Base-by-base conservation (phyloP, 2,329 filamentous ascomycete species). In the Macrophomina pseudophaseolina region DNA sequence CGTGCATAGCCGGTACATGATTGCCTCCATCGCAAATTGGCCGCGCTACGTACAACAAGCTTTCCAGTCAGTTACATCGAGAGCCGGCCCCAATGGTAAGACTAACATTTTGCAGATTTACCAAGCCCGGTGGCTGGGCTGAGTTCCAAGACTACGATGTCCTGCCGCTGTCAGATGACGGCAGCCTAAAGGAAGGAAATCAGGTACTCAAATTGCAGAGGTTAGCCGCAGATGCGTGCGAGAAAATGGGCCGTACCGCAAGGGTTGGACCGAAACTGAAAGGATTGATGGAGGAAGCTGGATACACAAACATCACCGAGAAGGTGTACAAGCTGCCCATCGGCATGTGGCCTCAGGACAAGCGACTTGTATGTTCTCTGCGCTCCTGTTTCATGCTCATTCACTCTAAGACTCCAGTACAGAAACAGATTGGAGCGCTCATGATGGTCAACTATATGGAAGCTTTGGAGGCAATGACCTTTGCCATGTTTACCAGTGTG, bases 21-120 rank as follows among this genome's bases (percentile, higher is more conserved):
- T 80, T 69, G 82, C 81, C 32, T 81, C 83, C 35, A 81, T 90
- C 46, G 77, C 80, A 14, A 80, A 89, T 70, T 87, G 86, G 74
- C 78, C 78, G 4, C 76, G 87, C 4, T 84, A 85, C 66, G 75
- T 82, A 68, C 90, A 90, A 71, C 81, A 90, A 90, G 72, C 42
- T 8, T 44, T 44, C 42, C 11, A 44, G 42, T 44, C 12, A 8
- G 42, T 44, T 44, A 2, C 11, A 40, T 8, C 2, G 14, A 40
- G 38, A 40, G 8, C 8, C 38, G 7, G 38, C 38, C 38, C 38
- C 11, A 44, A 44, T 44, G 11, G 42, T n/a, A 14, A 40, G 38
- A 40, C 42, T 44, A 44, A 44, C 16, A 3, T 14, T 14, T 44
- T 44, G 42, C 16, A 44, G 42, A n/a, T 44, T 44, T 44, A 54